phyloP scores from a whole-genome alignment of 495 filamentous ascomycete genomes.

The Aspergillus olivimuriae region DNA sequence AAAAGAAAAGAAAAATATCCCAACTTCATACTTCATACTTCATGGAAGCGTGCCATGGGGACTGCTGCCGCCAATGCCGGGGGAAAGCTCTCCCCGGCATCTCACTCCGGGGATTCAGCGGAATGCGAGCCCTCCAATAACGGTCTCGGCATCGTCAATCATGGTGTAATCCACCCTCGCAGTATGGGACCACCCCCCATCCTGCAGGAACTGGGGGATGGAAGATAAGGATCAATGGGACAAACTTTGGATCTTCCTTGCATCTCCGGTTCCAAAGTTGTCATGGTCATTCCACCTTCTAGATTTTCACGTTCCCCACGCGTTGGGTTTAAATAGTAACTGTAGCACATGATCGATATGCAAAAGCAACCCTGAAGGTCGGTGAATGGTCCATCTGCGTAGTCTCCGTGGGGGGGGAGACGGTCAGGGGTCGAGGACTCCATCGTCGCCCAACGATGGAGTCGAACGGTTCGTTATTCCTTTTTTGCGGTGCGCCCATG shows the following conservation, averaged over 20 bases:
- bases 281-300: not conserved
- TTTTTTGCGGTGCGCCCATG: too few relatives aligned
- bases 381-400: constrained; percentile 4
- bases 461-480: not conserved
- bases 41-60: not conserved
- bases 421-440: too few relatives aligned
- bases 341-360: not conserved
- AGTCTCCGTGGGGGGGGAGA: too few relatives aligned
- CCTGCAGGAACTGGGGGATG: constrained; percentile 1
- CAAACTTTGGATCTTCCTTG: constrained; percentile 1
- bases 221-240: not conserved
- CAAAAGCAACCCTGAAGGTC: not conserved
- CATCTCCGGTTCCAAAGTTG: not conserved
- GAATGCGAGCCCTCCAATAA: constrained; percentile 15
- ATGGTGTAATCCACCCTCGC: constrained; percentile 17
- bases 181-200: constrained; percentile 1
- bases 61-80: not conserved
- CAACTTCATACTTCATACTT: too few relatives aligned
- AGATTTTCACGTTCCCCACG: constrained; percentile 3
- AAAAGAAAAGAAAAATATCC: too few relatives aligned
- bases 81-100: constrained; percentile 7
- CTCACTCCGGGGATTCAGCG: not conserved
- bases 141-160: constrained; percentile 17
- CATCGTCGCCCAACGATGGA: too few relatives aligned
- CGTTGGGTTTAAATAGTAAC: not conserved